Evolutionary conservation across 805 yeast genomes (phyloP).

Genomic region (Starmerella riodocensis): DNA sequence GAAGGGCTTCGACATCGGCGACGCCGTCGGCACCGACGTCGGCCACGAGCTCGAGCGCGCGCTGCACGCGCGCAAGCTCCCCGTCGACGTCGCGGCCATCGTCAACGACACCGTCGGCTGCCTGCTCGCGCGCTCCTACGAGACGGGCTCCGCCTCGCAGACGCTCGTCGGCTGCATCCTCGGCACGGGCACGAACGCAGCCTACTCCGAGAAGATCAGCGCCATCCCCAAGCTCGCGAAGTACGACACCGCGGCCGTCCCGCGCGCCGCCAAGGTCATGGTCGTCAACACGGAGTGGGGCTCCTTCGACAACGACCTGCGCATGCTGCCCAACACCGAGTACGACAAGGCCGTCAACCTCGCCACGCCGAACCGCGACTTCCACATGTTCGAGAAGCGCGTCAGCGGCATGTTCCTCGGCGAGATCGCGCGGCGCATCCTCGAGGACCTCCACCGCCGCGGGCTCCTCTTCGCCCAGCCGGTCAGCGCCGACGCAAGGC

Average conservation of each 20-base stretch:
- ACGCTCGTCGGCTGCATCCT: slow-evolving; percentile 82
- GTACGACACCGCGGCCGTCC: slow-evolving; percentile 35
- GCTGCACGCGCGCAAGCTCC: slow-evolving; percentile 44
- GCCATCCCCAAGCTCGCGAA: slow-evolving; percentile 45
- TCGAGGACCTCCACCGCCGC: slow-evolving; percentile 48
- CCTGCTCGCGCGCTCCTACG: slow-evolving; percentile 72
- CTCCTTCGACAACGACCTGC: slow-evolving; percentile 76
- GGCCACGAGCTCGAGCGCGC: slow-evolving; percentile 59
- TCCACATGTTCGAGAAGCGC: slow-evolving; percentile 85
- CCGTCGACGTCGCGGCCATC: slow-evolving; percentile 61
- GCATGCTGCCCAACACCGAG: slow-evolving; percentile 60
- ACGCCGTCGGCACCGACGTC: slow-evolving; percentile 74
- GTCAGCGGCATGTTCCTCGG: slow-evolving; percentile 89
- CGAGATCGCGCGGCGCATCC: slow-evolving; percentile 63
- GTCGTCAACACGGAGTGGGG: slow-evolving; percentile 97
- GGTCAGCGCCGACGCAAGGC: slow-evolving; percentile 25
- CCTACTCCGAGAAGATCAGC: slow-evolving; percentile 67
- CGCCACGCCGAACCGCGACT: slow-evolving; percentile 67
- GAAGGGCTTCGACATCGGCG: slow-evolving; percentile 80
- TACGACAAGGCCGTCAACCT: slow-evolving; percentile 64
- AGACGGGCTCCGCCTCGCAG: slow-evolving; percentile 52
- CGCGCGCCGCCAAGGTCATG: slow-evolving; percentile 39
- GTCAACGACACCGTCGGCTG: slow-evolving; percentile 97
- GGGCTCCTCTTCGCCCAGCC: slow-evolving; percentile 38
- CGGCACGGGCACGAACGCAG: slow-evolving; percentile 98